Percentiles rank a stretch among this genome's conserved stretches.
phyloP scores from a whole-genome alignment of 805 yeast genomes.

The Cyberlindnera nakhonratchasimensis region DNA sequence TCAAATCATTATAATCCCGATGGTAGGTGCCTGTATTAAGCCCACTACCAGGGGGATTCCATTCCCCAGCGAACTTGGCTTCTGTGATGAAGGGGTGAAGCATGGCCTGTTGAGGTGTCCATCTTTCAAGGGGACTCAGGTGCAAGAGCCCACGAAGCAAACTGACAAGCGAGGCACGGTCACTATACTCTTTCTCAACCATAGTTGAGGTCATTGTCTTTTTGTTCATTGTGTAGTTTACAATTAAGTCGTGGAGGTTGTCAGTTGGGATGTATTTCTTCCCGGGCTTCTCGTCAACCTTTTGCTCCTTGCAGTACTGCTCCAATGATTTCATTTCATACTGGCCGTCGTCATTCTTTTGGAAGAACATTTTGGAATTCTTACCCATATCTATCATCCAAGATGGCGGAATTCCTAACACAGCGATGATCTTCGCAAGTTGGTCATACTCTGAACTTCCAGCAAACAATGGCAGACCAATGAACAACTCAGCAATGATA shows the following conservation, averaged over 20 bases:
- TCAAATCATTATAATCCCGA: constrained; percentile 9
- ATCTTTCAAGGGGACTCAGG: constrained; percentile 87
- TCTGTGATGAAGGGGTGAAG: constrained; percentile 86
- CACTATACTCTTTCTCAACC: constrained; percentile 68
- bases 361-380: constrained; percentile 61
- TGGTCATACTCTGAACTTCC: constrained; percentile 95
- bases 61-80: constrained; percentile 47
- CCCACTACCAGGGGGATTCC: constrained; percentile 48
- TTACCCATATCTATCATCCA: constrained; percentile 98
- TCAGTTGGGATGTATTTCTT: constrained; percentile 75
- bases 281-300: constrained; percentile 67
- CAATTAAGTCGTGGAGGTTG: constrained; percentile 65
- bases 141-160: constrained; percentile 75
- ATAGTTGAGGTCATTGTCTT: constrained; percentile 44
- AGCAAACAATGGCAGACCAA: constrained; percentile 92
- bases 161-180: constrained; percentile 69
- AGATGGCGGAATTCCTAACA: constrained; percentile 82
- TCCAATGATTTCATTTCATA: constrained; percentile 37
- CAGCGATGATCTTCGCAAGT: constrained; percentile 72
- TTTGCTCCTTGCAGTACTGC: constrained; percentile 49
- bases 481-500: constrained; percentile 81
- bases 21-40: neutral
- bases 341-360: constrained; percentile 24
- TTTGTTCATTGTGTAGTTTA: constrained; percentile 68
- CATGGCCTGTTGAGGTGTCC: constrained; percentile 95